These are phyloP conservation scores for Handroanthus guayacan DNA, from an alignment of 257 asterid genomes.

Conservation along the genomic window DNA sequence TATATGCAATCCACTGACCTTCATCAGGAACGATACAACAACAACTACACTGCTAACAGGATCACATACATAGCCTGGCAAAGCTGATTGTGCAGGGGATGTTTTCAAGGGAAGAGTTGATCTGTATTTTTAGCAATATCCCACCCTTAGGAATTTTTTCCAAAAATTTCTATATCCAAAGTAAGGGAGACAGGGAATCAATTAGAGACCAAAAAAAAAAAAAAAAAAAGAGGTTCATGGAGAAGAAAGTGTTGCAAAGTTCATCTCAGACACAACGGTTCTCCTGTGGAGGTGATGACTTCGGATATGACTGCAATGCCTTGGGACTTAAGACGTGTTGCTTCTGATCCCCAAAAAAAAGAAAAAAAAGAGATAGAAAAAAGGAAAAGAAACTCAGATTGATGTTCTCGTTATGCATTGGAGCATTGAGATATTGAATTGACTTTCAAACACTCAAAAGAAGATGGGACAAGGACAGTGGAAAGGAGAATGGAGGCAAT, in stretches of 20 bases:
- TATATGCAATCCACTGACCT: no score
- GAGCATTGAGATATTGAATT: background rate
- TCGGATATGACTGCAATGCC: conserved; percentile 14
- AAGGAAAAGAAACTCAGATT: conserved; percentile 5
- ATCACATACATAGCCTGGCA: background rate
- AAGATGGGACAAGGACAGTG: background rate
- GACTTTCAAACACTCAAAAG: background rate
- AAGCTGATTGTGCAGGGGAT: background rate
- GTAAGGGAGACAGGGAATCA: background rate
- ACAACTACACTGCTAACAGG: background rate
- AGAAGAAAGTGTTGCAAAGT: background rate
- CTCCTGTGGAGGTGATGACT: no score
- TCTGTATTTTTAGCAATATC: background rate
- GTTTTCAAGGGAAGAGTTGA: background rate
- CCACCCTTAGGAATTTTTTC: no score
- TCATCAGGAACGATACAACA: background rate
- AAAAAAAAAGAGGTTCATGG: background rate
- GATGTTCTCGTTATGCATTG: background rate
- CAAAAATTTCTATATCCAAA: no score
- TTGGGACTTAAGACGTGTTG: background rate
- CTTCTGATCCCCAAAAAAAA: background rate
- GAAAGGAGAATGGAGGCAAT: conserved; percentile 1
- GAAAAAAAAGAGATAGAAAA: no score
- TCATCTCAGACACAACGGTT: background rate
- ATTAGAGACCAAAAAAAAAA: no score